A percentile compares a stretch with the other conserved stretches of the same genome.
Conservation (phyloP, 495 filamentous ascomycete genomes). For the Neurospora sp. region DNA sequence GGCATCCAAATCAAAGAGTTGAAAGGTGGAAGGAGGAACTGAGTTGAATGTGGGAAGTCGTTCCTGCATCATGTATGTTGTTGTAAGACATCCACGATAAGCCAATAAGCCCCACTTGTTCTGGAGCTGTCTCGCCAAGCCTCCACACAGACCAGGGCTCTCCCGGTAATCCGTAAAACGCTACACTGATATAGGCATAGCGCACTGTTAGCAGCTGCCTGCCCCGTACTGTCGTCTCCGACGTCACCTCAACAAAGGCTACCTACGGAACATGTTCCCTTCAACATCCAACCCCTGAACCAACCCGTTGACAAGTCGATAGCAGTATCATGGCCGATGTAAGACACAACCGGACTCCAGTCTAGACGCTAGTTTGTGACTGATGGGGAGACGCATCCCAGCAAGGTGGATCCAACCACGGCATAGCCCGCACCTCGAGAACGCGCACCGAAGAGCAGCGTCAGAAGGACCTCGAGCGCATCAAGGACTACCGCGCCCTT, state of each 20-base stretch:
- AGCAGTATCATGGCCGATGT: conserved; percentile 16
- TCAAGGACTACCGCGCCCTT: conserved; percentile 64
- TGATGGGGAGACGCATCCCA: conserved; percentile 13
- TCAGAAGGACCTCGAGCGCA: conserved; percentile 62
- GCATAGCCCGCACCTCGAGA: conserved; percentile 45
- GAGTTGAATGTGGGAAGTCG: not conserved
- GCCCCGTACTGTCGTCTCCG: not conserved
- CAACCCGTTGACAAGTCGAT: not conserved
- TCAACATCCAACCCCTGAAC: not conserved
- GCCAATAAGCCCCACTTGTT: not conserved
- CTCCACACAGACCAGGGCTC: not conserved
- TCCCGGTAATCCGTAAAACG: not conserved
- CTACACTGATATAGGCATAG: not conserved
- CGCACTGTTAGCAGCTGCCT: not conserved
- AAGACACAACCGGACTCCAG: conserved; percentile 2
- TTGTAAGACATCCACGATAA: not conserved
- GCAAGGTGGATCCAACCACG: conserved; percentile 52
- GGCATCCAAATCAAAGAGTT: not conserved
- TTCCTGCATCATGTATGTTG: not conserved
- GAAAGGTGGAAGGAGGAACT: not conserved
- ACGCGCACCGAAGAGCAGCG: conserved; percentile 56
- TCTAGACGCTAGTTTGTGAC: conserved; percentile 7
- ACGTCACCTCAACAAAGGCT: conserved; percentile 1
- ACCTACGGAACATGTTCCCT: not conserved
- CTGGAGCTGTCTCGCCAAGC: not conserved